Conservation (phyloP, 192 early-diverging fungal species). For the Obelidium mucronatum region DNA sequence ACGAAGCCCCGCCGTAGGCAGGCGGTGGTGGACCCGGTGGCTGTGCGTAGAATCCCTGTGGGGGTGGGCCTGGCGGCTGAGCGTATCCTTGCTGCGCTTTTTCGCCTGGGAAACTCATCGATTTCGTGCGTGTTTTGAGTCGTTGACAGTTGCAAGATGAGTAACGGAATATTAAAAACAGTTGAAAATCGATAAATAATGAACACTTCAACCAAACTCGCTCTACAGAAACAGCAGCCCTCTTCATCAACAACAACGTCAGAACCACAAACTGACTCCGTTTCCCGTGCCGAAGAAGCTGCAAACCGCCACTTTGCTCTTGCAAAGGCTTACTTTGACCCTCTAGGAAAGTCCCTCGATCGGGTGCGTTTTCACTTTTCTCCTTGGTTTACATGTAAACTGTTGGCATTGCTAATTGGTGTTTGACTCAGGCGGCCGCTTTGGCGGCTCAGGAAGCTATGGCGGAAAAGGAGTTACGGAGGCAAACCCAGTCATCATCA, state of each 20-base stretch:
- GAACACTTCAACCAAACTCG: not conserved
- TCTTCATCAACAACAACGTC: not conserved
- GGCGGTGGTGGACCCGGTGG: not conserved
- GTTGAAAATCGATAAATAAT: not conserved
- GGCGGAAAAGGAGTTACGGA: too few relatives aligned
- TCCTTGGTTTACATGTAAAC: too few relatives aligned
- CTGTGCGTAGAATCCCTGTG: not conserved
- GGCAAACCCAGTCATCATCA: too few relatives aligned
- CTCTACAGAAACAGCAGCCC: not conserved
- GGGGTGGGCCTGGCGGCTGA: conserved; percentile 2
- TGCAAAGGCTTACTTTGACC: not conserved
- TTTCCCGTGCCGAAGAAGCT: not conserved
- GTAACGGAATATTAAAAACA: not conserved
- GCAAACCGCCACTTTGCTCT: not conserved
- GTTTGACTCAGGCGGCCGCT: too few relatives aligned
- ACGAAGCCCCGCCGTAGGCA: not conserved
- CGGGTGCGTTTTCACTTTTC: too few relatives aligned
- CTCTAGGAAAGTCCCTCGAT: not conserved
- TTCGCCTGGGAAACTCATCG: not conserved
- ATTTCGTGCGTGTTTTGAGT: not conserved
- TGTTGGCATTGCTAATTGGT: too few relatives aligned
- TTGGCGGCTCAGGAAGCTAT: too few relatives aligned
- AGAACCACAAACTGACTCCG: not conserved
- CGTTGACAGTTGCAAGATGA: not conserved
- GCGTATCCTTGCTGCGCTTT: not conserved